Base-by-base conservation (phyloP, 805 yeast species). In the Sugiyamaella chiloensis region DNA sequence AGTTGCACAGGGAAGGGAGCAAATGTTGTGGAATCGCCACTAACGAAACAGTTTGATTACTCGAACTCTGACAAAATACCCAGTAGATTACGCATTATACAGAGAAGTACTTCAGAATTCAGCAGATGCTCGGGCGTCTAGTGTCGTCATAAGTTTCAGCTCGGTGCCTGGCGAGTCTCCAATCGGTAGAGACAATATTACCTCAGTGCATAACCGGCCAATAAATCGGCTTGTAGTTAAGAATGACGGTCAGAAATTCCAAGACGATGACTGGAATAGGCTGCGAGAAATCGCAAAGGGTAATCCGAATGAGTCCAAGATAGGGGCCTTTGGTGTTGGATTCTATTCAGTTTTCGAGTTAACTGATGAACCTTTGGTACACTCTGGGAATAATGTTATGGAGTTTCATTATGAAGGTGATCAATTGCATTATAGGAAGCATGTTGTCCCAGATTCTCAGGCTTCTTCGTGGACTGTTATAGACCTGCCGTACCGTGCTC, bases 321-420 rank as follows among this genome's bases (percentile, higher is more conserved):
- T 69, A 26, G 73, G 73, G 9, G 73, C 73, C 1, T 69, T 69
- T 51, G 73, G 73, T 4, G 73, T 69, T 5, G 73, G 73, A 1
- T 85, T 82, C 60, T 85, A 85, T 63, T 77, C 85, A 2, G 79
- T 85, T 35, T 90, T 85, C 32, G 91, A 86, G 59, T 80, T 85
- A 79, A 84, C 85, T 52, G 89, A 85, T 58, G 88, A 84, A 60
- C 91, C 95, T 2, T 63, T 82, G 58, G 78, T 85, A 21, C 88
- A 67, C 29, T 68, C 72, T 2, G 73, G 73, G 3, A 40, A 48
- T 14, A 50, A 59, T 6, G 62, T 65, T 30, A 67, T 69, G 70
- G 52, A 60, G 5, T 69, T 69, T 50, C 60, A 60, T 39, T 69
- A 65, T 47, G 55, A 53, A 6, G 72, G 68, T 2, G 72, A 68